phyloP scores from a whole-genome alignment of 495 filamentous ascomycete species.

The Aspergillus nanangensis region DNA sequence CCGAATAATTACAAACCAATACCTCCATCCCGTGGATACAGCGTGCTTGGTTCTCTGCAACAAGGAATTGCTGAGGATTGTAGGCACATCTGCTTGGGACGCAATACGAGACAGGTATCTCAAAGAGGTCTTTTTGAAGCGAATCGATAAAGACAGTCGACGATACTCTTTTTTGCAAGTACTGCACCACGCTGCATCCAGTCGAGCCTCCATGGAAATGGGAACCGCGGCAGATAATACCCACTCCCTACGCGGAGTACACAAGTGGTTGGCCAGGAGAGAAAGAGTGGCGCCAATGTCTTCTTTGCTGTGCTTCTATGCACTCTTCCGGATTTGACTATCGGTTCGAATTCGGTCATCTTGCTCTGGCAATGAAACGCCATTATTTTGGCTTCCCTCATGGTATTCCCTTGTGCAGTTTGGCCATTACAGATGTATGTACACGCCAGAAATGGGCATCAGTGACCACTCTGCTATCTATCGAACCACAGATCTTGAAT shows the following conservation, averaged over 20 bases:
- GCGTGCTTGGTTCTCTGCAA: neutral
- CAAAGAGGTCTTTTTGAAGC: neutral
- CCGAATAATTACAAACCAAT: neutral
- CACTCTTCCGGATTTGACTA: neutral
- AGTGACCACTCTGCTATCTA: neutral
- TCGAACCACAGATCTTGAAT: neutral
- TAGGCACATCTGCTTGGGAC: neutral
- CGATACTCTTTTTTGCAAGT: neutral
- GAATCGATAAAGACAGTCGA: neutral
- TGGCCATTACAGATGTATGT: neutral
- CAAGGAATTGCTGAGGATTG: neutral
- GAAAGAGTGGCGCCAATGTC: neutral
- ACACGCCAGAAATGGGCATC: neutral
- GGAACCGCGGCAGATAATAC: neutral
- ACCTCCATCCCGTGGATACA: neutral
- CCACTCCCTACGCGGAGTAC: neutral
- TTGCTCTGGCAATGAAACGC: neutral
- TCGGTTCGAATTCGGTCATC: neutral
- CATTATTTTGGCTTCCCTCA: neutral
- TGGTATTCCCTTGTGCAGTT: neutral
- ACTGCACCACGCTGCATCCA: neutral
- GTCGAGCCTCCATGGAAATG: neutral
- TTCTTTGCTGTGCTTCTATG: neutral
- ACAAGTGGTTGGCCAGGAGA: neutral
- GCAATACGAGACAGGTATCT: neutral